Percentiles rank a stretch among this genome's conserved stretches.
These are phyloP conservation scores for Ogataea sp. DNA, from an alignment of 805 yeast species.

Conservation along the genomic window DNA sequence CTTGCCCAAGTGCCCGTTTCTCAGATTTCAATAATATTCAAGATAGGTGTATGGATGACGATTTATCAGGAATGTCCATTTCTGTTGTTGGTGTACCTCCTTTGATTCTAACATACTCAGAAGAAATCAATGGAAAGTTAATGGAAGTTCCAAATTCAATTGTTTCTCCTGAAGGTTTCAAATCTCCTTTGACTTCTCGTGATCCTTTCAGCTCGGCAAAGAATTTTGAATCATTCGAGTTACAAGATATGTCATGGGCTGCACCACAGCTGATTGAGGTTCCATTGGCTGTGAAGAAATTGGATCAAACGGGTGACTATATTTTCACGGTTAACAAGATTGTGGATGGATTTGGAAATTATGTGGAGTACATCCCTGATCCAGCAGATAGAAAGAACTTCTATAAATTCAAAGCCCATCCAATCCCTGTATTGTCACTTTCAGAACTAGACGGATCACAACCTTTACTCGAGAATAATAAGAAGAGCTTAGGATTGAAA, in stretches of 20 bases:
- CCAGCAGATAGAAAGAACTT: slow-evolving; percentile 28
- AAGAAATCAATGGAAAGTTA: slow-evolving; percentile 30
- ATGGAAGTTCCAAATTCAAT: slow-evolving; percentile 20
- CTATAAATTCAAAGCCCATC: slow-evolving; percentile 43
- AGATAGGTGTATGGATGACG: slow-evolving; percentile 62
- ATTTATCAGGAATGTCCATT: slow-evolving; percentile 35
- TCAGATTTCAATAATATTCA: slow-evolving; percentile 20
- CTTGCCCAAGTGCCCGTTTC: slow-evolving; percentile 71
- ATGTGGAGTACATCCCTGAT: slow-evolving; percentile 33
- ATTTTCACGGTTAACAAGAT: slow-evolving; percentile 49
- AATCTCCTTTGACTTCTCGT: slow-evolving; percentile 39
- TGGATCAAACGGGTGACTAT: slow-evolving; percentile 40
- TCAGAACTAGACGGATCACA: slow-evolving; percentile 24
- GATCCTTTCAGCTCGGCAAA: slow-evolving; percentile 9
- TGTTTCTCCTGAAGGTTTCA: slow-evolving; percentile 34
- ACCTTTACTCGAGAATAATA: slow-evolving; percentile 23
- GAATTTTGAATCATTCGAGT: slow-evolving; percentile 23
- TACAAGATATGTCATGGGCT: slow-evolving; percentile 32
- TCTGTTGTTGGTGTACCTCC: slow-evolving; percentile 76
- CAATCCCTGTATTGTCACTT: slow-evolving; percentile 44
- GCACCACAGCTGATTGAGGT: slow-evolving; percentile 17
- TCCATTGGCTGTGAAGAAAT: slow-evolving; percentile 17
- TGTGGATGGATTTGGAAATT: slow-evolving; percentile 62
- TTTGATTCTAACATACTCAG: slow-evolving; percentile 44
- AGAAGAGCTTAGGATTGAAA: slow-evolving; percentile 24